Conservation (phyloP, 2,329 filamentous ascomycete species). For the Alternaria novae-zelandiae region DNA sequence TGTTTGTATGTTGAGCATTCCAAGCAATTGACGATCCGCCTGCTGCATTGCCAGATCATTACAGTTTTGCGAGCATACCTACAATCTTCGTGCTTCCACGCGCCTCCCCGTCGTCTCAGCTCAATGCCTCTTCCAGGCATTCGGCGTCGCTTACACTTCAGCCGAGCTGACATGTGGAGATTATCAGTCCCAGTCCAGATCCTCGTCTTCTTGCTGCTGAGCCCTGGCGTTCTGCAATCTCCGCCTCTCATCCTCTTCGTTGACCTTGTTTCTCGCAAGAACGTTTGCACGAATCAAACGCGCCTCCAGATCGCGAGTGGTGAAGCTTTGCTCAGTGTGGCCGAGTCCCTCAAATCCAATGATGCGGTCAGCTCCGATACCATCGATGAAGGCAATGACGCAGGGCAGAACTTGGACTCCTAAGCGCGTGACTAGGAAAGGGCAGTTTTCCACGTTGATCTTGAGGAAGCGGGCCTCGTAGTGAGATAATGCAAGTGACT, state of each 20-base stretch:
- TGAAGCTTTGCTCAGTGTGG: conserved; percentile 60
- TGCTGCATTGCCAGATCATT: background rate
- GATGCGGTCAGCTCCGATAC: conserved; percentile 62
- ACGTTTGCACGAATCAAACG: conserved; percentile 60
- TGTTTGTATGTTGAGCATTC: background rate
- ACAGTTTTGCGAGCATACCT: background rate
- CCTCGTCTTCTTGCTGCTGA: conserved; percentile 48
- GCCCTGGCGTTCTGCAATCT: conserved; percentile 39
- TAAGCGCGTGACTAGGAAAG: conserved; percentile 64
- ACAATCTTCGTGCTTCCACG: background rate
- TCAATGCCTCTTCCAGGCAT: background rate
- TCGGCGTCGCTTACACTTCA: background rate
- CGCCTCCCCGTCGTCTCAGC: background rate
- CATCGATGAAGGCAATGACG: conserved; percentile 64
- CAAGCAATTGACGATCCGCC: background rate
- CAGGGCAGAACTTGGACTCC: conserved; percentile 65
- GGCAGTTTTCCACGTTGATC: conserved; percentile 66
- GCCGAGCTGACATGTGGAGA: background rate
- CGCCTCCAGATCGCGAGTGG: conserved; percentile 60
- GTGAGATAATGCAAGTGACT: conserved; percentile 61
- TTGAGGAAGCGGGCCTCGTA: conserved; percentile 64
- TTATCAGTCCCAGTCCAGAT: conserved; percentile 60
- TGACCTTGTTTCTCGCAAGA: conserved; percentile 59
- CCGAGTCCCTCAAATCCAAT: conserved; percentile 66
- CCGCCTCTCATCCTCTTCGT: conserved; percentile 50